Evolutionary conservation across 2,329 filamentous ascomycete genomes (phyloP).

Genomic region (Cryphonectria radicalis): DNA sequence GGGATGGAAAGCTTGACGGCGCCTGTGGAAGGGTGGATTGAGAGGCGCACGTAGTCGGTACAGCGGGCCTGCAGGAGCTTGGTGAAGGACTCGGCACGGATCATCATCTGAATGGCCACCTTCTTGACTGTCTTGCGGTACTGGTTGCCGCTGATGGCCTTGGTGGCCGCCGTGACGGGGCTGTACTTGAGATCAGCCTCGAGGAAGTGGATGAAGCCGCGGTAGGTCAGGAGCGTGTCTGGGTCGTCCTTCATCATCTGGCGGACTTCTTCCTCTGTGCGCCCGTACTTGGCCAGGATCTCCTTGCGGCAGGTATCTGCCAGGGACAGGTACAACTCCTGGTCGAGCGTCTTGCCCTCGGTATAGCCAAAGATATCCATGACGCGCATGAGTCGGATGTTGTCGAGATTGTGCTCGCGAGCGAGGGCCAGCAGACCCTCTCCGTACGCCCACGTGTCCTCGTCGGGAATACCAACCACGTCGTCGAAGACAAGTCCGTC

Average conservation of each 20-base stretch:
- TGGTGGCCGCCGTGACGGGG: slow-evolving; percentile 19
- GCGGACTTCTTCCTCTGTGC: slow-evolving; percentile 28
- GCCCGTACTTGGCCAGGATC: slow-evolving; percentile 33
- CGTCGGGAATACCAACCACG: not conserved
- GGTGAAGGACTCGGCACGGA: slow-evolving; percentile 14
- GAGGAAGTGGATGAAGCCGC: slow-evolving; percentile 32
- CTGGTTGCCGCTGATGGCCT: slow-evolving; percentile 28
- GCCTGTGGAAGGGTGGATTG: slow-evolving; percentile 31
- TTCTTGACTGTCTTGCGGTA: slow-evolving; percentile 31
- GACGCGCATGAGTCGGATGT: slow-evolving; percentile 3
- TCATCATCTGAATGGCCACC: slow-evolving; percentile 29
- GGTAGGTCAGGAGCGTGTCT: slow-evolving; percentile 32
- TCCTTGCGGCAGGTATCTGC: slow-evolving; percentile 35
- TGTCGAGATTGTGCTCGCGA: not conserved
- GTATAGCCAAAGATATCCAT: not conserved
- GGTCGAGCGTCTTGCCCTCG: not conserved
- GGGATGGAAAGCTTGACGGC: slow-evolving; percentile 32
- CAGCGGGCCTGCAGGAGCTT: slow-evolving; percentile 25
- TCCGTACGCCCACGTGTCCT: not conserved
- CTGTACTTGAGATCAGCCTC: slow-evolving; percentile 28
- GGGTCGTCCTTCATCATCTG: slow-evolving; percentile 31
- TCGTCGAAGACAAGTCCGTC: not conserved
- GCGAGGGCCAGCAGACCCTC: not conserved
- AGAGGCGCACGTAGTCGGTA: slow-evolving; percentile 31
- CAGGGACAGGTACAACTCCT: not conserved